A percentile compares a stretch with the other conserved stretches of the same genome.
Evolutionary conservation across 148 eudicot species (phyloP).

Genomic region (Spergularia marina): DNA sequence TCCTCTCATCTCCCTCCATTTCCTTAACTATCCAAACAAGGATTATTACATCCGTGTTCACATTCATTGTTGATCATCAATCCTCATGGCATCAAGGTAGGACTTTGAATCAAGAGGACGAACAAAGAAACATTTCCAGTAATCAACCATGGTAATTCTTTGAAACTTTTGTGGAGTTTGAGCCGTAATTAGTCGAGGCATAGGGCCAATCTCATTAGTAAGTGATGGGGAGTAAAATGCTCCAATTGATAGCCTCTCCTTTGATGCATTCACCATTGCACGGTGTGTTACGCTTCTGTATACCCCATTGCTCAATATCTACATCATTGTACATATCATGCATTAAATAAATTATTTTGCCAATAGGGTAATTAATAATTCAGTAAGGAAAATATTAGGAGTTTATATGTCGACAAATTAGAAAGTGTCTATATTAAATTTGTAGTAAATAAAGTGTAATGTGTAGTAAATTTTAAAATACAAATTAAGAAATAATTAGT

Average conservation of each 20-base stretch:
- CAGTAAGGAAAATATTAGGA: too few relatives aligned
- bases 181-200: constrained; percentile 13
- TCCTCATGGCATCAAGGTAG: constrained; percentile 31
- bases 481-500: too few relatives aligned
- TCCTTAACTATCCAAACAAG: too few relatives aligned
- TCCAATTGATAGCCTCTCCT: constrained; percentile 39
- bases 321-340: not conserved
- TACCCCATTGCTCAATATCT: constrained; percentile 34
- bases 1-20: too few relatives aligned
- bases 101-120: constrained; percentile 28
- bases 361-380: too few relatives aligned
- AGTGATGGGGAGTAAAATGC: constrained; percentile 21
- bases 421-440: too few relatives aligned
- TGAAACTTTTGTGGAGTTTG: constrained; percentile 17
- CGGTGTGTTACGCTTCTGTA: constrained; percentile 33
- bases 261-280: constrained; percentile 28
- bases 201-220: constrained; percentile 26
- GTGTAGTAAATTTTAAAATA: too few relatives aligned
- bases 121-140: constrained; percentile 4
- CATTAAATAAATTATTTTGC: too few relatives aligned
- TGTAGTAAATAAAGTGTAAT: too few relatives aligned
- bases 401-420: too few relatives aligned
- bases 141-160: constrained; percentile 19
- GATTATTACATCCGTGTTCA: too few relatives aligned
- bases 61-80: not conserved